Evolutionary conservation across 345 rosid genomes (phyloP).

Genomic region (Chamaenerion angustifolium): DNA sequence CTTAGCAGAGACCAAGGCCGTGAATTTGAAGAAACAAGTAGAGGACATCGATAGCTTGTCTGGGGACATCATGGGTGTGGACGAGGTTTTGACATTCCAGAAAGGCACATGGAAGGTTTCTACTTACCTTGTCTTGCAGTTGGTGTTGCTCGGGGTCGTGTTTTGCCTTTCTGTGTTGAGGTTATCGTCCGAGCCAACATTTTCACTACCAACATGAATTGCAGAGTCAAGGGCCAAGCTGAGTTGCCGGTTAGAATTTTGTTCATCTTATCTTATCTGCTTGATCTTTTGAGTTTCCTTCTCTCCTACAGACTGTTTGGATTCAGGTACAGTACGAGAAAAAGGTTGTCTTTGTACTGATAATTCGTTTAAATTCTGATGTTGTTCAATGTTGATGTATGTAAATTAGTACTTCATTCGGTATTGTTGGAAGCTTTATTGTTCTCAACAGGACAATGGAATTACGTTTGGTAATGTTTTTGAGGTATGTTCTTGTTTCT

Average conservation of each 20-base stretch:
- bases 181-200: slow-evolving; percentile 20
- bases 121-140: slow-evolving; percentile 37
- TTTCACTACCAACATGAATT: slow-evolving; percentile 43
- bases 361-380: too few relatives aligned
- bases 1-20: slow-evolving; percentile 32
- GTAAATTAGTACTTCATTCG: too few relatives aligned
- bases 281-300: background rate
- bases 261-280: background rate
- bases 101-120: slow-evolving; percentile 30
- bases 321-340: too few relatives aligned
- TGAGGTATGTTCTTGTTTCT: too few relatives aligned
- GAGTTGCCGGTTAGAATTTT: background rate
- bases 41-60: slow-evolving; percentile 35
- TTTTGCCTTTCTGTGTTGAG: slow-evolving; percentile 25
- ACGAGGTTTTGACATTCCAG: slow-evolving; percentile 42
- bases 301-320: too few relatives aligned
- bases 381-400: too few relatives aligned
- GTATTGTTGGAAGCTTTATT: too few relatives aligned
- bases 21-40: slow-evolving; percentile 30
- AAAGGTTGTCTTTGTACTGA: too few relatives aligned
- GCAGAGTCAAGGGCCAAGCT: background rate
- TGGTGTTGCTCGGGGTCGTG: slow-evolving; percentile 38
- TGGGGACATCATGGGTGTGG: slow-evolving; percentile 25
- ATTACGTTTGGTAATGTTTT: too few relatives aligned
- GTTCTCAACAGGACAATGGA: too few relatives aligned